Percentiles rank a stretch among this genome's conserved stretches.
These are phyloP conservation scores for Datura wrightii DNA, from an alignment of 257 asterid species.

Conservation along the genomic window DNA sequence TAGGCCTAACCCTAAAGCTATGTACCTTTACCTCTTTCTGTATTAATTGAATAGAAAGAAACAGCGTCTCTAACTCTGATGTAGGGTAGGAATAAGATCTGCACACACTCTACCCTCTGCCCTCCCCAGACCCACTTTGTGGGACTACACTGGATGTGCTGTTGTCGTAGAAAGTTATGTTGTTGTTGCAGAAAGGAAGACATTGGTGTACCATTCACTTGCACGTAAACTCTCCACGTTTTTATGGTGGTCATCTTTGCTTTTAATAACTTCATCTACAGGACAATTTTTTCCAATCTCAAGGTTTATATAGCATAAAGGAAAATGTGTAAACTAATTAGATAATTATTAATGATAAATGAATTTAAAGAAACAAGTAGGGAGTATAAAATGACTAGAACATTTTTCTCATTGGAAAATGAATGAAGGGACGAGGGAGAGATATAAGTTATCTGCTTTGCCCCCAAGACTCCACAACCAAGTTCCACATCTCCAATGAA, in stretches of 20 bases:
- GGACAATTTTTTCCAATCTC: neutral
- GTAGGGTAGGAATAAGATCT: too few relatives aligned
- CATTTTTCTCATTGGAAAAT: neutral
- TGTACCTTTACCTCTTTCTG: neutral
- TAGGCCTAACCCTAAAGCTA: neutral
- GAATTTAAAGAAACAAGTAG: neutral
- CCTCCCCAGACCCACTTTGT: too few relatives aligned
- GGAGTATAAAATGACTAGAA: neutral
- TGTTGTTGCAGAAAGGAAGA: too few relatives aligned
- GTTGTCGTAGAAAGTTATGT: too few relatives aligned
- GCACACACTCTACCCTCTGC: too few relatives aligned
- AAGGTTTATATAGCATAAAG: neutral
- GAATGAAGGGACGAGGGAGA: neutral
- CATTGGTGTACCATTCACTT: neutral
- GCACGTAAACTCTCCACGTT: neutral
- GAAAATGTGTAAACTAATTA: neutral
- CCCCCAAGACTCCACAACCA: neutral
- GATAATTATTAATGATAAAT: neutral
- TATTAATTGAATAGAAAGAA: neutral
- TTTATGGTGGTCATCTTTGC: constrained; percentile 2
- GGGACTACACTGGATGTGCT: too few relatives aligned
- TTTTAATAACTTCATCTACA: neutral
- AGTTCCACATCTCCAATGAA: neutral
- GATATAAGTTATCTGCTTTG: neutral
- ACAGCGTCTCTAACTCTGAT: too few relatives aligned